phyloP scores from a whole-genome alignment of 495 filamentous ascomycete species.

The Hypoxylon intermedium region DNA sequence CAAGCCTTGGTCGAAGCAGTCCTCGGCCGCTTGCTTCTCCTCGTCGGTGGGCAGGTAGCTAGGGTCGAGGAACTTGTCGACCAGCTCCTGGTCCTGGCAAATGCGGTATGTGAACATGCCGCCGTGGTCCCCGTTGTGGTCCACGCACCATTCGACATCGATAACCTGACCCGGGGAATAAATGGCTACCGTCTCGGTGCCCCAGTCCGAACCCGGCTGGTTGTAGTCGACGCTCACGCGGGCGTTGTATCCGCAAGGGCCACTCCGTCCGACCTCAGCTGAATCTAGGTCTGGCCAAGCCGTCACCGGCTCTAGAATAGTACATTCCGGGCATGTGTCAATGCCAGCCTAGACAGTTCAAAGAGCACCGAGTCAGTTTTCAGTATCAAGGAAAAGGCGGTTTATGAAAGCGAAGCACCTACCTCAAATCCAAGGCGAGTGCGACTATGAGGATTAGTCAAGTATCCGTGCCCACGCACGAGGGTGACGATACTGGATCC shows the following conservation, averaged over 20 bases:
- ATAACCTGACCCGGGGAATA: constrained; percentile 56
- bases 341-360: constrained; percentile 51
- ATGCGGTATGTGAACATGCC: constrained; percentile 67
- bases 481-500: constrained; percentile 30
- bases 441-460: constrained; percentile 56
- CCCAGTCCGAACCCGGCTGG: constrained; percentile 54
- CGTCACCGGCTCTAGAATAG: constrained; percentile 62
- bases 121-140: constrained; percentile 66
- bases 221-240: constrained; percentile 65
- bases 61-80: constrained; percentile 59
- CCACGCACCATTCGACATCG: constrained; percentile 64
- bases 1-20: constrained; percentile 59
- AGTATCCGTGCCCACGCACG: constrained; percentile 54
- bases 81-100: constrained; percentile 59
- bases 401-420: background rate
- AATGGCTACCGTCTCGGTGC: constrained; percentile 50
- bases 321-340: constrained; percentile 63
- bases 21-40: constrained; percentile 63
- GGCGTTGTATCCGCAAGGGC: constrained; percentile 64
- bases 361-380: constrained; percentile 1
- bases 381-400: constrained; percentile 1
- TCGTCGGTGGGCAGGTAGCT: constrained; percentile 58
- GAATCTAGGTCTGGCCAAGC: constrained; percentile 59
- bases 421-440: constrained; percentile 58
- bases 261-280: constrained; percentile 58